These are phyloP conservation scores for Vitellaria paradoxa DNA, from an alignment of 179 eudicot genomes.

Conservation along the genomic window DNA sequence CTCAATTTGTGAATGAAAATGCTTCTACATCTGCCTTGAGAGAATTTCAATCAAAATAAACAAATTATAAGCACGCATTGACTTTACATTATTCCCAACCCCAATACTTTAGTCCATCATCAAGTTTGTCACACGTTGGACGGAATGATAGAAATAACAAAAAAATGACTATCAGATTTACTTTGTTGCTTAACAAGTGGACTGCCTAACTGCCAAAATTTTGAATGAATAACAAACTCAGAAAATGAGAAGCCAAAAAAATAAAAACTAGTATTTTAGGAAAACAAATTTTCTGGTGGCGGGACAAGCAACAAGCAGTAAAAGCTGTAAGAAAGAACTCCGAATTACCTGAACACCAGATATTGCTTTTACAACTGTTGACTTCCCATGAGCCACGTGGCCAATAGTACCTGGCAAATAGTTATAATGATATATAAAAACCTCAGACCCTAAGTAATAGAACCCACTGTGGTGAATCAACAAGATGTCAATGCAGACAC, in stretches of 20 bases:
- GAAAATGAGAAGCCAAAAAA: neutral
- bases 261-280: neutral
- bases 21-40: neutral
- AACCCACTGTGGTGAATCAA: neutral
- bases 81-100: neutral
- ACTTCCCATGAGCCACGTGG: slow-evolving; percentile 99
- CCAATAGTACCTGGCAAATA: slow-evolving; percentile 82
- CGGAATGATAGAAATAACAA: neutral
- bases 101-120: neutral
- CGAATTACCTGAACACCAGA: slow-evolving; percentile 83
- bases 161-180: neutral
- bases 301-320: neutral
- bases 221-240: neutral
- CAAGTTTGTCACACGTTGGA: neutral
- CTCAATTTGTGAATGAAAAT: neutral
- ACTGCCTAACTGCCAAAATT: neutral
- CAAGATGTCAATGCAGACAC: neutral
- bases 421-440: neutral
- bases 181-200: neutral
- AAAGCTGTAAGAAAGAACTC: neutral
- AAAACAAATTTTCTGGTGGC: too few species aligned
- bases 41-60: neutral
- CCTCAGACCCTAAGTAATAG: neutral
- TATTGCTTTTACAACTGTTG: slow-evolving; percentile 94
- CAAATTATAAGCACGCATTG: neutral